Conservation (phyloP, 2,329 filamentous ascomycete species). For the Colletotrichum siamense region DNA sequence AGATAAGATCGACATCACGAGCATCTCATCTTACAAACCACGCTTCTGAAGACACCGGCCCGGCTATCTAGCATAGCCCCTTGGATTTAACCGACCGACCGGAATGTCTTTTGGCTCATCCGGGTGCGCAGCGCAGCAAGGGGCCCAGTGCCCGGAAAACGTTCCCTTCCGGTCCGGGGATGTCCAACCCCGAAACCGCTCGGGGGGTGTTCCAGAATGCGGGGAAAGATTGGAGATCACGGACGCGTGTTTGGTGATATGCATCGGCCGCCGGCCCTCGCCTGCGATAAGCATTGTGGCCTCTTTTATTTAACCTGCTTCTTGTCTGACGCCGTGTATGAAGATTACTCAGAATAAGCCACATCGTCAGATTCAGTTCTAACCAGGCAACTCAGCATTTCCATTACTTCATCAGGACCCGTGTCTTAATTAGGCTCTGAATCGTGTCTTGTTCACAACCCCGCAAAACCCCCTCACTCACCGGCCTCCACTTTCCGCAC, state of each 20-base stretch:
- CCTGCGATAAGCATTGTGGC: background rate
- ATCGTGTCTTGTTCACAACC: background rate
- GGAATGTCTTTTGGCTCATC: background rate
- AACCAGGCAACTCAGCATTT: background rate
- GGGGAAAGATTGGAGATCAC: background rate
- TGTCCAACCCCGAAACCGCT: background rate
- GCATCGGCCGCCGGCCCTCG: background rate
- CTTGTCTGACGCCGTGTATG: background rate
- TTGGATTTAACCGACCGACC: background rate
- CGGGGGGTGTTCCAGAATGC: background rate
- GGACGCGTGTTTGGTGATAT: background rate
- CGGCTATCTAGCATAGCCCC: background rate
- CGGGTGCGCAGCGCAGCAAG: background rate
- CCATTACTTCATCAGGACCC: background rate
- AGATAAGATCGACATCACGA: background rate
- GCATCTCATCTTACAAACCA: background rate
- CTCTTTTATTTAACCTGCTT: background rate
- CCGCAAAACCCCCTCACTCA: background rate
- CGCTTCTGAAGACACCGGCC: background rate
- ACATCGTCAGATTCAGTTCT: background rate
- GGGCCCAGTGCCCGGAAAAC: background rate
- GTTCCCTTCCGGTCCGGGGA: background rate
- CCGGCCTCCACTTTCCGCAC: background rate
- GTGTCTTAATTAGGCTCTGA: background rate
- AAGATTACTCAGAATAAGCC: background rate